These are phyloP conservation scores for Saccharomycopsis sp. DNA, from an alignment of 805 yeast genomes.

Conservation along the genomic window DNA sequence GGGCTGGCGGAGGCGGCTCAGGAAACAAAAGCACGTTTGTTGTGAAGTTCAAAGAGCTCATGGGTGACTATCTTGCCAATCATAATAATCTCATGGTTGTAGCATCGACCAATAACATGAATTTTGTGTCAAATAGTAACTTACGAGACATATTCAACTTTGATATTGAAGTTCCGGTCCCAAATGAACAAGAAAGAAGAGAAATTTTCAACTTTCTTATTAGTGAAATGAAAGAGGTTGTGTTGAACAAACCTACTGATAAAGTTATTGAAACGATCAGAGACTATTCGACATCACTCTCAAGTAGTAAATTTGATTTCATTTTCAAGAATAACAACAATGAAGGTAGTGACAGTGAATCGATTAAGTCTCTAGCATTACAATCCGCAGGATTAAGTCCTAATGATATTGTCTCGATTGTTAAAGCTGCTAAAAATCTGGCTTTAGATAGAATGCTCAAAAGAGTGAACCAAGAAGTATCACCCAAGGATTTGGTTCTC, in stretches of 20 bases:
- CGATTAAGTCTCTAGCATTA: slow-evolving; percentile 52
- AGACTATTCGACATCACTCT: not conserved
- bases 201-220: slow-evolving; percentile 46
- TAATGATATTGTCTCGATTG: slow-evolving; percentile 66
- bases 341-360: slow-evolving; percentile 43
- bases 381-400: slow-evolving; percentile 94
- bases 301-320: slow-evolving; percentile 11
- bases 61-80: slow-evolving; percentile 43
- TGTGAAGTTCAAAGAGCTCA: slow-evolving; percentile 48
- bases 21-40: slow-evolving; percentile 33
- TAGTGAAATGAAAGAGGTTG: not conserved
- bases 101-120: slow-evolving; percentile 65
- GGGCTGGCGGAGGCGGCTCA: not conserved
- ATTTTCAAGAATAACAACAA: too few relatives aligned
- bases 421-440: slow-evolving; percentile 52
- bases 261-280: not conserved
- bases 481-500: slow-evolving; percentile 33
- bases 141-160: slow-evolving; percentile 67
- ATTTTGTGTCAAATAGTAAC: slow-evolving; percentile 50
- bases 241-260: slow-evolving; percentile 4
- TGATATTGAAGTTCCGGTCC: slow-evolving; percentile 71
- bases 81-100: slow-evolving; percentile 42
- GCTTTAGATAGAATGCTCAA: slow-evolving; percentile 44
- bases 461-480: slow-evolving; percentile 23
- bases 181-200: slow-evolving; percentile 67